A percentile compares a stretch with the other conserved stretches of the same genome.
phyloP scores from a whole-genome alignment of 2,329 filamentous ascomycete species.

The Elsinoe fawcettii region DNA sequence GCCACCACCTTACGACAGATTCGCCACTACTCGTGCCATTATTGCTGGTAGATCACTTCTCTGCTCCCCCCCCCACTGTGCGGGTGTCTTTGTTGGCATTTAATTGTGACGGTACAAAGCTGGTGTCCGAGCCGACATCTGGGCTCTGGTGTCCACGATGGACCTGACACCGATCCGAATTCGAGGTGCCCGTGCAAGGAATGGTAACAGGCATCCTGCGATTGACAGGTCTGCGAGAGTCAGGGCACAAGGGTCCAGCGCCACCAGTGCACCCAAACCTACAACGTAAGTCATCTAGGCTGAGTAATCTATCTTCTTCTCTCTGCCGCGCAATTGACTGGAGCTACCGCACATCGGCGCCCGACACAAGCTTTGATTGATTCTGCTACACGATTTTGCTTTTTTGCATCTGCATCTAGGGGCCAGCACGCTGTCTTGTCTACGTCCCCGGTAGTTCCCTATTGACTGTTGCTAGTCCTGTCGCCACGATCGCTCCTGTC shows the following conservation, averaged over 20 bases:
- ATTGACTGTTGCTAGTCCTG: not conserved
- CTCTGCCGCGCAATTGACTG: not conserved
- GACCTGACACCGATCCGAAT: slow-evolving; percentile 27
- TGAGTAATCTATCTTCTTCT: not conserved
- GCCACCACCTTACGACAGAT: not conserved
- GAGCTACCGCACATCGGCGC: too few relatives aligned
- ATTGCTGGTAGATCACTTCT: too few relatives aligned
- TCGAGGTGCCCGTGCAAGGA: slow-evolving; percentile 24
- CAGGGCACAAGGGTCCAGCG: not conserved
- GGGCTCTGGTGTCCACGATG: slow-evolving; percentile 12
- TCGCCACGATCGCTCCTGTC: slow-evolving; percentile 15
- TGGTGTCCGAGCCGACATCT: too few relatives aligned
- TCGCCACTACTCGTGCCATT: not conserved
- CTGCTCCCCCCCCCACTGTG: too few relatives aligned
- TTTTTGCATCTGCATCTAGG: too few relatives aligned
- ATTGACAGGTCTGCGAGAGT: not conserved
- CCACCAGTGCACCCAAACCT: not conserved
- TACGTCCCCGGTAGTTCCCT: not conserved
- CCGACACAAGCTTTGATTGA: too few relatives aligned
- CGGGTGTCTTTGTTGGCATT: too few relatives aligned
- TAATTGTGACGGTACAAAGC: too few relatives aligned
- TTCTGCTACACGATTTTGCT: too few relatives aligned
- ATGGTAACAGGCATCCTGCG: not conserved
- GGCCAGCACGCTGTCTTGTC: too few relatives aligned
- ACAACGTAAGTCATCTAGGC: not conserved